Percentiles rank a stretch among this genome's conserved stretches.
phyloP scores from a whole-genome alignment of 2,329 filamentous ascomycete species.

The Rhexocercosporidium sp. region DNA sequence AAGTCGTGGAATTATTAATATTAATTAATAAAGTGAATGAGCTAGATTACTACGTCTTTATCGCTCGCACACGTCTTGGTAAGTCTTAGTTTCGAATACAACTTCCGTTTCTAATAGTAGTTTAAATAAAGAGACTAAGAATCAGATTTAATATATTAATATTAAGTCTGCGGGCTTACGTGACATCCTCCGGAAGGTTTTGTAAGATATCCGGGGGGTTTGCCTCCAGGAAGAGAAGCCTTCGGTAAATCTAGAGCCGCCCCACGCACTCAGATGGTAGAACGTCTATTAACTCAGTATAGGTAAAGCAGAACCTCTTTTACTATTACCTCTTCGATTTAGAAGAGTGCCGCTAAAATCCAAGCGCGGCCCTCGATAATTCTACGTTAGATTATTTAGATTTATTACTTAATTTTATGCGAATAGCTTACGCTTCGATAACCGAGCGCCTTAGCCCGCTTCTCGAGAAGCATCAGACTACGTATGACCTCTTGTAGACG shows the following conservation, averaged over 20 bases:
- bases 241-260: slow-evolving; percentile 16
- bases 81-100: slow-evolving; percentile 12
- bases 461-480: slow-evolving; percentile 40
- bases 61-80: slow-evolving; percentile 26
- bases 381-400: slow-evolving; percentile 18
- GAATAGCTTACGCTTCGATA: slow-evolving; percentile 21
- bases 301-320: slow-evolving; percentile 26
- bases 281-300: slow-evolving; percentile 13
- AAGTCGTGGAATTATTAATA: slow-evolving; percentile 34
- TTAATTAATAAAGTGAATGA: slow-evolving; percentile 22
- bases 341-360: slow-evolving; percentile 9
- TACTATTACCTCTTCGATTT: slow-evolving; percentile 27
- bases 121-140: slow-evolving; percentile 18
- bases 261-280: neutral
- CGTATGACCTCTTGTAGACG: slow-evolving; percentile 45
- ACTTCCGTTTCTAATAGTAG: slow-evolving; percentile 8
- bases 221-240: slow-evolving; percentile 38
- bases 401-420: slow-evolving; percentile 28
- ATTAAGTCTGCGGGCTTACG: slow-evolving; percentile 43
- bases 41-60: slow-evolving; percentile 29
- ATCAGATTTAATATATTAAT: slow-evolving; percentile 35
- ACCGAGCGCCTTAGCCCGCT: slow-evolving; percentile 31
- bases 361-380: slow-evolving; percentile 1
- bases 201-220: slow-evolving; percentile 41
- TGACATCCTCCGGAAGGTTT: slow-evolving; percentile 41